Evolutionary conservation across 305 asterid genomes (phyloP).

Genomic region (Plantago rigida): DNA sequence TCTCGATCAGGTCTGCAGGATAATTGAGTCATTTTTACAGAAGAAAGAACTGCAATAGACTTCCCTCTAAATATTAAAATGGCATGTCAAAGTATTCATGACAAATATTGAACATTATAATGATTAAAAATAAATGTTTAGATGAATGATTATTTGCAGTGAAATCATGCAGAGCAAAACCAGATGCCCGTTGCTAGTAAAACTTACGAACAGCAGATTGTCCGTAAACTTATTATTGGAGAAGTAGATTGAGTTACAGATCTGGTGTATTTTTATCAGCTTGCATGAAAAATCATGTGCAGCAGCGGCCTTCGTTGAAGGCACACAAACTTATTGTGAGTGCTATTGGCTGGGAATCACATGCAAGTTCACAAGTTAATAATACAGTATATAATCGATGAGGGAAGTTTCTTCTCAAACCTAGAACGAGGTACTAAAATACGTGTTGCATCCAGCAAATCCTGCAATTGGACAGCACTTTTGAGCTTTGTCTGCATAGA

Average conservation of each 20-base stretch:
- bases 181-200: not conserved
- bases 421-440: slow-evolving; percentile 78
- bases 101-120: not conserved
- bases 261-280: slow-evolving; percentile 11
- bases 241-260: slow-evolving; percentile 16
- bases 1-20: slow-evolving; percentile 65
- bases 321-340: too few relatives aligned
- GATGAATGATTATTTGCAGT: not conserved
- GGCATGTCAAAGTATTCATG: not conserved
- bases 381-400: too few relatives aligned
- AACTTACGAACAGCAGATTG: too few relatives aligned
- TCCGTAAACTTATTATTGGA: not conserved
- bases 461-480: slow-evolving; percentile 94
- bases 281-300: slow-evolving; percentile 12
- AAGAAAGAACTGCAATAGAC: slow-evolving; percentile 14
- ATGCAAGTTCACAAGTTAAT: slow-evolving; percentile 10
- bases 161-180: not conserved
- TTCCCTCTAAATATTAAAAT: not conserved
- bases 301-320: too few relatives aligned
- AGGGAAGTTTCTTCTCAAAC: slow-evolving; percentile 30
- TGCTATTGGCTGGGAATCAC: too few relatives aligned
- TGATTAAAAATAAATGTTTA: not conserved
- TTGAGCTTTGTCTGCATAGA: slow-evolving; percentile 75
- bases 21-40: slow-evolving; percentile 4
- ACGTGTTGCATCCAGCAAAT: slow-evolving; percentile 92